phyloP scores from a whole-genome alignment of 805 yeast species.

The Sugiyamaella boreocaroliniensis region DNA sequence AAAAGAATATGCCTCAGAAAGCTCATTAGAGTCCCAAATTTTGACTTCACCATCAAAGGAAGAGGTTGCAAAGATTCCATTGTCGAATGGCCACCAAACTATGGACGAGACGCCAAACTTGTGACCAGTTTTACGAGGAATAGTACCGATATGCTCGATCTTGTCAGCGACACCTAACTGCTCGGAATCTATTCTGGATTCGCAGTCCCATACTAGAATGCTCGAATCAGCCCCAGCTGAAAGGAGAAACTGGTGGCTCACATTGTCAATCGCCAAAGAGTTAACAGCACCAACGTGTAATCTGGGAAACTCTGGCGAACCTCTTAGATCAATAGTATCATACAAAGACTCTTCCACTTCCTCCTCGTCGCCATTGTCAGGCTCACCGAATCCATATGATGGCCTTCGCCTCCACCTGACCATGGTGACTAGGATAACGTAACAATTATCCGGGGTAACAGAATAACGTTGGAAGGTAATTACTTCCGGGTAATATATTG shows the following conservation, averaged over 20 bases:
- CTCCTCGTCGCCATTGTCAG: neutral
- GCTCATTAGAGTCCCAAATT: constrained; percentile 69
- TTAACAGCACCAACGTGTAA: constrained; percentile 46
- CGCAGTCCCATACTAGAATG: constrained; percentile 59
- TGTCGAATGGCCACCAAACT: constrained; percentile 85
- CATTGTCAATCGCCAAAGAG: constrained; percentile 49
- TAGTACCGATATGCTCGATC: constrained; percentile 5
- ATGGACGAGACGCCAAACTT: constrained; percentile 65
- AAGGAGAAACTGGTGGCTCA: constrained; percentile 42
- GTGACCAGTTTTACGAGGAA: constrained; percentile 41
- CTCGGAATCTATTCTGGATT: constrained; percentile 17
- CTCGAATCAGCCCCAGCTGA: constrained; percentile 72
- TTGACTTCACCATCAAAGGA: constrained; percentile 74
- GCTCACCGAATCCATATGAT: neutral
- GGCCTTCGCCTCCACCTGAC: neutral
- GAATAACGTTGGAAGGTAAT: no score
- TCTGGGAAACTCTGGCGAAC: constrained; percentile 16
- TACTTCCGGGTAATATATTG: no score
- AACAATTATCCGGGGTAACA: no score
- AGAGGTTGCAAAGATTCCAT: constrained; percentile 76
- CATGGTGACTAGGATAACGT: neutral
- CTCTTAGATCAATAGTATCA: constrained; percentile 6
- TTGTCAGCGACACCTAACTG: neutral
- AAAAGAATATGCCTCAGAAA: constrained; percentile 63
- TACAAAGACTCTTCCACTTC: constrained; percentile 7